phyloP scores from a whole-genome alignment of 805 yeast species.

The Torulaspora delbrueckii region DNA sequence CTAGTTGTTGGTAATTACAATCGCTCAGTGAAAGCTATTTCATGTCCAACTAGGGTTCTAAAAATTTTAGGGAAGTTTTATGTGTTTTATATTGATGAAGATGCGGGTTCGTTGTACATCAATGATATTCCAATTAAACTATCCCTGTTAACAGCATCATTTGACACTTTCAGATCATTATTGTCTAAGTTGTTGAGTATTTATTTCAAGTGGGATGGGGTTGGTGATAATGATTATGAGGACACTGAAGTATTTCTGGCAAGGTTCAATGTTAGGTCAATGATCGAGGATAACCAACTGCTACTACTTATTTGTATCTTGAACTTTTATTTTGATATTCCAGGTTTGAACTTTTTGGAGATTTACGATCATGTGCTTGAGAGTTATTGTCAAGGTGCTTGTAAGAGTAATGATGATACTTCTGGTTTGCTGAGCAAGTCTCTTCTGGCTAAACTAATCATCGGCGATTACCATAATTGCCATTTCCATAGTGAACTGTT shows the following conservation, averaged over 20 bases:
- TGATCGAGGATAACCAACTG: constrained; percentile 16
- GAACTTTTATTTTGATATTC: constrained; percentile 25
- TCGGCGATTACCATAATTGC: constrained; percentile 6
- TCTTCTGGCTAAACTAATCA: constrained; percentile 10
- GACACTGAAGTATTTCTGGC: constrained; percentile 8
- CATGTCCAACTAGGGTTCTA: constrained; percentile 10
- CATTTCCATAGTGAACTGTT: constrained; percentile 22
- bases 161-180: constrained; percentile 9
- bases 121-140: constrained; percentile 16
- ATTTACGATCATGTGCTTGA: constrained; percentile 15
- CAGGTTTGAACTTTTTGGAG: constrained; percentile 16
- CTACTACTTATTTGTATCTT: constrained; percentile 17
- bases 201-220: constrained; percentile 15
- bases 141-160: constrained; percentile 7
- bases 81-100: constrained; percentile 9
- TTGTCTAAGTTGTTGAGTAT: constrained; percentile 11
- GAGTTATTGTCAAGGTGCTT: constrained; percentile 14
- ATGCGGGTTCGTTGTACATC: constrained; percentile 12
- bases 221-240: constrained; percentile 2
- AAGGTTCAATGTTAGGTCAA: constrained; percentile 6
- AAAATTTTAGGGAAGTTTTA: constrained; percentile 12
- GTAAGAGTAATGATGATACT: constrained; percentile 1
- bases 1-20: background rate
- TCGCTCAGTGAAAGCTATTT: background rate
- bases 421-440: constrained; percentile 2